Evolutionary conservation across 208 protist species (phyloP).

Genomic region (Wallacemonas sp.): DNA sequence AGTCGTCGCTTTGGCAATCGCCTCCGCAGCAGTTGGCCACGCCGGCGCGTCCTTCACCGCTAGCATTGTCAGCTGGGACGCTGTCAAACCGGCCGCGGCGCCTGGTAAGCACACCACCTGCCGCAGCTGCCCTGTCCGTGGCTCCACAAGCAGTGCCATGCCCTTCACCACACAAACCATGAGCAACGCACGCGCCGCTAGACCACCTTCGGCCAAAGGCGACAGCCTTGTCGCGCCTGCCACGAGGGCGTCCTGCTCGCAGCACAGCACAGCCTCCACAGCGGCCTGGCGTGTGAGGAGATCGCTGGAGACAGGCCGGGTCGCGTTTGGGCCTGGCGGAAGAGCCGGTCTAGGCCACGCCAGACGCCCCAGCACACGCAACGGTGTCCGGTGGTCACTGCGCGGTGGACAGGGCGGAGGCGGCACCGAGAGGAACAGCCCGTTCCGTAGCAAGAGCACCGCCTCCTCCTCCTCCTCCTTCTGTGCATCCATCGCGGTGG

Average conservation of each 20-base stretch:
- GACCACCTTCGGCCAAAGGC: neutral
- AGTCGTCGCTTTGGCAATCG: too few species aligned
- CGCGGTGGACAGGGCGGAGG: neutral
- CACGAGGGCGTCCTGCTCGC: constrained; percentile 2
- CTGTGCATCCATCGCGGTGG: neutral
- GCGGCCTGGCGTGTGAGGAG: neutral
- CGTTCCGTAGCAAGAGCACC: neutral
- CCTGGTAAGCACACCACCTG: neutral
- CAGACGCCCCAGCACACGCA: constrained; percentile 2
- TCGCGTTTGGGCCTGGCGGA: neutral
- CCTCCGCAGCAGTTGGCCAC: too few species aligned
- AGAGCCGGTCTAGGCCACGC: neutral
- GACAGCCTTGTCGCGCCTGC: neutral
- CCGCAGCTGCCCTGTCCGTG: neutral
- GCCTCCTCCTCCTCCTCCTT: neutral
- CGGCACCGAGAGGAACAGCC: neutral
- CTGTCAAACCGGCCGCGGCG: neutral
- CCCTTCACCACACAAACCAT: constrained; percentile 6
- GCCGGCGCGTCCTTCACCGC: neutral
- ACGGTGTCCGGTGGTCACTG: neutral
- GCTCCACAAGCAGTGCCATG: neutral
- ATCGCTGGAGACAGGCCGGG: neutral
- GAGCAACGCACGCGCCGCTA: neutral
- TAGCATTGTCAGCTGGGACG: neutral
- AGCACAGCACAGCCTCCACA: neutral